Evolutionary conservation across 805 yeast genomes (phyloP).

Genomic region (Tanozyma kutaoensis): DNA sequence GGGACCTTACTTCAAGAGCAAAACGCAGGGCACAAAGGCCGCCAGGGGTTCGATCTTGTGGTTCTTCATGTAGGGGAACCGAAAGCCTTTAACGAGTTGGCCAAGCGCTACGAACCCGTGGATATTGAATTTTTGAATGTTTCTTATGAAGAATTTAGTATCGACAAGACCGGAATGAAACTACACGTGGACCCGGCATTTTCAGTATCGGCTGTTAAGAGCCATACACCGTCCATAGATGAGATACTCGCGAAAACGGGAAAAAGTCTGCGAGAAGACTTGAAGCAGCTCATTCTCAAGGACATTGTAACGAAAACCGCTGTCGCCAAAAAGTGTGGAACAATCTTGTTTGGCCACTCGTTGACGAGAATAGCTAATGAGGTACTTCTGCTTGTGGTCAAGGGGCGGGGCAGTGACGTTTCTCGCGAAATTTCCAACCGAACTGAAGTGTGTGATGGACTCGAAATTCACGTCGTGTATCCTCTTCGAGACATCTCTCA

Average conservation of each 20-base stretch:
- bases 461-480: conserved; percentile 34
- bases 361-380: conserved; percentile 78
- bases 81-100: conserved; percentile 6
- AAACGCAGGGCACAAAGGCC: conserved; percentile 41
- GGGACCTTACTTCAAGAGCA: conserved; percentile 54
- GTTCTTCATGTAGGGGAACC: conserved; percentile 35
- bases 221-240: too few species aligned
- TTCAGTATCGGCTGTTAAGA: too few species aligned
- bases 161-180: too few species aligned
- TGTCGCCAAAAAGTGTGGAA: conserved; percentile 25
- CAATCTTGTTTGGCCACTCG: conserved; percentile 61
- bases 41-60: conserved; percentile 51
- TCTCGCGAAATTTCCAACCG: conserved; percentile 38
- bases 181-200: too few species aligned
- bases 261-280: conserved; percentile 55
- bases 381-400: conserved; percentile 66
- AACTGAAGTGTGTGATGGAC: conserved; percentile 11
- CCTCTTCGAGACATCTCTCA: conserved; percentile 69
- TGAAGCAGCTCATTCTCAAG: conserved; percentile 31
- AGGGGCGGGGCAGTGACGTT: conserved; percentile 72
- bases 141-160: too few species aligned
- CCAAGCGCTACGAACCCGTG: conserved; percentile 8
- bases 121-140: conserved; percentile 21
- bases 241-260: too few species aligned
- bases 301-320: conserved; percentile 38